Evolutionary conservation across 108 stramenopile genomes (phyloP), one percentile per base, ranked within the genome.

Genomic region (Epithemia pelagica): DNA sequence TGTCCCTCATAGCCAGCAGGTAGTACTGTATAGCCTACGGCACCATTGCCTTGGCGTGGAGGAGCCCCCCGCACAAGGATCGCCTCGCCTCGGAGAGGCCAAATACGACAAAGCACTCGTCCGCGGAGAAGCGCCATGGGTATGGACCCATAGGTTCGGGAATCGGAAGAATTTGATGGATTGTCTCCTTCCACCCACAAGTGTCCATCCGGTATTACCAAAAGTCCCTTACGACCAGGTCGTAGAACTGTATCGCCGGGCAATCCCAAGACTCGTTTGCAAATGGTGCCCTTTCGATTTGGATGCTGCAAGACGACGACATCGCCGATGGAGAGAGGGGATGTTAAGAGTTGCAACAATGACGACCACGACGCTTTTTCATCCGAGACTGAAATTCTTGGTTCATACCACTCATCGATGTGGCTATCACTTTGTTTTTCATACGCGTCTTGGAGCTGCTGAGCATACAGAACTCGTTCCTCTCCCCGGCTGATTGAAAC

Each of bases 151-250:
- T 98, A 98, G 22, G 76, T 64, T 21, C 97, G 80, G 23, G 95
- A 96, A 65, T 98, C 97, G n/a, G 71, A 67, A 21, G 89, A 91
- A 68, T 95, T 88, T 54, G 61, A 52, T 10, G 86, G 69, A 72
- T 98, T 98, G 58, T 98, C 97, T 24, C 97, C 97, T 67, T 96
- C 96, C 7, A 98, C 65, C 96, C 96, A 98, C 5, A 96, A 66
- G 61, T 96, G 96, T 2, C 97, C 96, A 52, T 89, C 87, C 2
- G 94, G 93, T 26, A 96, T 80, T 0, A 83, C 26, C 2, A 62
- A 5, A 10, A 56, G 22, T 28, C 66, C 37, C 2, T 15, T 52
- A 1, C 68, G 66, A 10, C 30, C 28, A n/a, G 24, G 28, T 30
- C 58, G 29, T 21, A 90, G 78, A 8, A 91, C 83, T 30, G 72